Base-by-base conservation (phyloP, 805 yeast genomes). In the Nakazawaea laoshanensis region DNA sequence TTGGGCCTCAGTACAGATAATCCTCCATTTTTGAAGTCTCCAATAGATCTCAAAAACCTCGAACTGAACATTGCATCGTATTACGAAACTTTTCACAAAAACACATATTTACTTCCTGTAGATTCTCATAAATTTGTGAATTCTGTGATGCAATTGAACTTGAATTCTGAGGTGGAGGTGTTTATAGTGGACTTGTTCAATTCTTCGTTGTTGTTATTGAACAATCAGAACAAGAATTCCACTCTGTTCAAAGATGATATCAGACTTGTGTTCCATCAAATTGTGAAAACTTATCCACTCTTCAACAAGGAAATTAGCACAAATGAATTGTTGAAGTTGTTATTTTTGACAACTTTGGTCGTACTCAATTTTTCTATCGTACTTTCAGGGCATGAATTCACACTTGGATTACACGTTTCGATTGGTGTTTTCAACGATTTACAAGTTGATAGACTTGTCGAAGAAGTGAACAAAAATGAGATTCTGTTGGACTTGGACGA, bases 361-460 rank as follows among this genome's bases (percentile, higher is more conserved):
- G 43, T 68, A 7, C 46, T 75, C 19, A 77, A 77, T 45, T 80
- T 75, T 45, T 55, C 74, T 7, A 63, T 77, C 7, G 54, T 76
- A 2, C 55, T 77, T 25, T 67, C 75, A 16, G 87, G 88, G 0
- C 72, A 70, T 33, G 62, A 66, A 22, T 74, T 70, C 45, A 70
- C 82, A 5, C 54, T 74, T 24, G 76, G 78, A 1, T 58, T 80
- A 19, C 64, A 74, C 3, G 57, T 67, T 36, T 59, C 79, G 2
- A 61, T 67, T 10, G 55, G 76, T 2, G 61, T 75, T 10, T 70
- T 77, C 46, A 72, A 72, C 47, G 85, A 77, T 43, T 67, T 74
- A 50, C 66, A 66, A 40, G 52, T 78, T 7, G 61, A 62, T 47
- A 46, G 67, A 46, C 33, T 56, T 61, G 30, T 57, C 63, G 19